Base-by-base conservation (phyloP, 2,329 filamentous ascomycete species). In the Fusarium piperis region DNA sequence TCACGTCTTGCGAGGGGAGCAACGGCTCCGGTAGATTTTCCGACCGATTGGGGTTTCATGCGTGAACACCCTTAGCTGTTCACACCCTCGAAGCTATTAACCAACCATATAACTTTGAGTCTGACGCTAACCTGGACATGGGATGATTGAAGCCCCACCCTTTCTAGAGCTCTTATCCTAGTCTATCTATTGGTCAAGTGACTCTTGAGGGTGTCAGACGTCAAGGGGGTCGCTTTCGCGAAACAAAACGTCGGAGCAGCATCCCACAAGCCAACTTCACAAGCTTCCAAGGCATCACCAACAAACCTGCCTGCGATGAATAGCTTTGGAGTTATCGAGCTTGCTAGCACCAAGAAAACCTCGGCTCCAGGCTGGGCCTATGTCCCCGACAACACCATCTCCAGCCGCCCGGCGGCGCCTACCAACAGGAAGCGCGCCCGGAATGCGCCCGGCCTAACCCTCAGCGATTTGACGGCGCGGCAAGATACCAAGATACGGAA, bases 301-400 rank as follows among this genome's bases (percentile, higher is more conserved):
- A 12, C 16, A n/a, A 46, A 12, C 20, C 23, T 26, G 60, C 60
- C 23, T 30, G 60, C 60, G 52, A 91, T 90, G 87, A 88, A 90
- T 78, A 90, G 91, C 76, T 92, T 92, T 74, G 92, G 93, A 76
- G 94, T 98, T 76, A 91, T 97, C 81, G 92, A 97, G 75, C 85
- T 98, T 64, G 93, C 94, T 36, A 90, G 89, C 77, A 85, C 90
- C 30, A 90, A 90, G 68, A 90, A 90, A 16, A 89, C 89, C 48
- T 85, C 88, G 48, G 93, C 94, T 1, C 94, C 95, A 1, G 95
- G 95, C 77, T 98, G 94, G 92, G 94, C 94, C 13, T 97, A 97
- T 79, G 93, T 98, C 2, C 91, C 94, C 32, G 94, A 97, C 78
- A 91, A 88, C 79, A 87, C 80, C 44, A 86, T 88, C 62, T 86